These are phyloP conservation scores for Setaria viridis DNA, from an alignment of 202 grass and related monocot genomes.

Conservation along the genomic window DNA sequence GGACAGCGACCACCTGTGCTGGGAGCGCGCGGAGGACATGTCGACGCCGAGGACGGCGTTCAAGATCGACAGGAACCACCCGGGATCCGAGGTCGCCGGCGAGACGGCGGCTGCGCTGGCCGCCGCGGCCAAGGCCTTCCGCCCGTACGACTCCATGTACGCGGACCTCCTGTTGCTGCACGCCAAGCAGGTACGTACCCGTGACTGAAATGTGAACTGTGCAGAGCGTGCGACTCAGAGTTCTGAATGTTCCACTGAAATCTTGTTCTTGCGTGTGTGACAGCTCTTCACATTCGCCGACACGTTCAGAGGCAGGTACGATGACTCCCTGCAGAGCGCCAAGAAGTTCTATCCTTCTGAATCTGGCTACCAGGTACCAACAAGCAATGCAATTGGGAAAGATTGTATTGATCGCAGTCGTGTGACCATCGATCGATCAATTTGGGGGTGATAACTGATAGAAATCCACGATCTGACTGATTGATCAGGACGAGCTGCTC, in stretches of 20 bases:
- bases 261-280: background rate
- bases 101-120: slow-evolving; percentile 86
- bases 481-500: slow-evolving; percentile 74
- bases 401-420: no score
- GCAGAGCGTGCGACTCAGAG: background rate
- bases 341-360: slow-evolving; percentile 92
- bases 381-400: background rate
- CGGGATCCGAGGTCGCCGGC: slow-evolving; percentile 73
- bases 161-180: slow-evolving; percentile 75
- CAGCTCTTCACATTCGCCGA: slow-evolving; percentile 90
- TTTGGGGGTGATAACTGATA: background rate
- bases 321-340: slow-evolving; percentile 55
- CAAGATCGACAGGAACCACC: slow-evolving; percentile 66
- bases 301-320: slow-evolving; percentile 77
- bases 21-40: slow-evolving; percentile 96
- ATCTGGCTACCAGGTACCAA: slow-evolving; percentile 63
- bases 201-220: no score
- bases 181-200: slow-evolving; percentile 55
- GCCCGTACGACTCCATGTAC: slow-evolving; percentile 80
- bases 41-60: slow-evolving; percentile 72
- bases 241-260: background rate
- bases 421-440: background rate
- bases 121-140: slow-evolving; percentile 70
- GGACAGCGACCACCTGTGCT: slow-evolving; percentile 95
- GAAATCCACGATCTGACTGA: background rate